phyloP scores from a whole-genome alignment of 2,329 filamentous ascomycete species.

The Seiridium unicorne region DNA sequence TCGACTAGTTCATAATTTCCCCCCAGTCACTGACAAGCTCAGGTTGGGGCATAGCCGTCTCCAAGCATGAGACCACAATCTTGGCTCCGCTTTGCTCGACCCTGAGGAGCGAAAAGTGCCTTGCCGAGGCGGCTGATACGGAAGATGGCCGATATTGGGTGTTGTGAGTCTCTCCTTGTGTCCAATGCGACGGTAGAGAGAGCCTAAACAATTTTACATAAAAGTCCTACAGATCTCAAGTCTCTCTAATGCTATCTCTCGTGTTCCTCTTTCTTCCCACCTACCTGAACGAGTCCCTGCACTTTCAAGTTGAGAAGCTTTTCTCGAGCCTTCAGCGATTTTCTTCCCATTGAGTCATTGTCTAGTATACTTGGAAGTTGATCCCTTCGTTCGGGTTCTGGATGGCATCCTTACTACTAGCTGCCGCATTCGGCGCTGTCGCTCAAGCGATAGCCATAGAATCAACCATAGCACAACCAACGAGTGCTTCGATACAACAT shows the following conservation, averaged over 20 bases:
- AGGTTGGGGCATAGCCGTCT: not conserved
- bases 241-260: not conserved
- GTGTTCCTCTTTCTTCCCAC: not conserved
- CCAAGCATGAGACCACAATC: not conserved
- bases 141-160: not conserved
- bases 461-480: conserved; percentile 30
- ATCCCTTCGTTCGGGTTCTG: not conserved
- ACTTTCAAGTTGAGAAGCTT: not conserved
- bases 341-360: not conserved
- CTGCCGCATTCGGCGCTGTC: conserved; percentile 28
- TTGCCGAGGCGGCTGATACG: not conserved
- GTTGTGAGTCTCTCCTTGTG: not conserved
- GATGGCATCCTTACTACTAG: conserved; percentile 20
- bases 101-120: conserved; percentile 1
- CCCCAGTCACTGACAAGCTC: not conserved
- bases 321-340: too few species aligned
- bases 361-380: not conserved
- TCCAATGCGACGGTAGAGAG: too few species aligned
- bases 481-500: conserved; percentile 28
- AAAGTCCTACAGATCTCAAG: not conserved
- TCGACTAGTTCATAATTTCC: not conserved
- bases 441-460: conserved; percentile 33
- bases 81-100: not conserved
- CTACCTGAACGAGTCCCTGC: not conserved
- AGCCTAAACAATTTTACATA: not conserved